Evolutionary conservation across 768 basidiomycete species (phyloP).

Genomic region (Inosperma sp.): DNA sequence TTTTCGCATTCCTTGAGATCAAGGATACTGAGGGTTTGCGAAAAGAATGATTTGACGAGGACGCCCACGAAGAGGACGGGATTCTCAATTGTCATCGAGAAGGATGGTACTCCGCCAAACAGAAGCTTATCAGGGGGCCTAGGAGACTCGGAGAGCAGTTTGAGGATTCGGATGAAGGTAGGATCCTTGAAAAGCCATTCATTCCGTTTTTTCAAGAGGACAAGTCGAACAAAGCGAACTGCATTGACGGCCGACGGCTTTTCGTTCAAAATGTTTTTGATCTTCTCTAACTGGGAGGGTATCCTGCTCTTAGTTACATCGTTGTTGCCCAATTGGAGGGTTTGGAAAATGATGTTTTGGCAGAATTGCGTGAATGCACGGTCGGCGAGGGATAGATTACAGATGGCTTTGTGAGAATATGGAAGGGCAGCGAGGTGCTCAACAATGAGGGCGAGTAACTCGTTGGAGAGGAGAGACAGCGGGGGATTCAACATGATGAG

Average conservation of each 20-base stretch:
- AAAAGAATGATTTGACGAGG: background rate
- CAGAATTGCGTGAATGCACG: too few species aligned
- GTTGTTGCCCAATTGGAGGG: too few species aligned
- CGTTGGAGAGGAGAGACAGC: slow-evolving; percentile 10
- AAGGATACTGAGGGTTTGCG: background rate
- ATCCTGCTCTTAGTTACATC: too few species aligned
- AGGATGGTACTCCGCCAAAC: too few species aligned
- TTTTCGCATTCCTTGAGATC: background rate
- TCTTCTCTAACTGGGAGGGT: background rate
- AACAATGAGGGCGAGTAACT: slow-evolving; percentile 8
- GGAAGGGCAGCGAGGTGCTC: slow-evolving; percentile 10
- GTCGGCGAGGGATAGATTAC: slow-evolving; percentile 11
- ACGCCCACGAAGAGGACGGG: background rate
- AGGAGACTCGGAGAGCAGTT: background rate
- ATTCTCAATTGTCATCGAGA: too few species aligned
- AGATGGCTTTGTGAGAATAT: background rate
- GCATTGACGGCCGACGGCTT: background rate
- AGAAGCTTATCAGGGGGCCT: too few species aligned
- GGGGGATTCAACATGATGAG: slow-evolving; percentile 12
- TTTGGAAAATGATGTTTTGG: too few species aligned
- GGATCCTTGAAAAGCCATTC: background rate
- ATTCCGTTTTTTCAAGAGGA: background rate
- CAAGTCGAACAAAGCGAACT: background rate
- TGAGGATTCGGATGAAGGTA: background rate
- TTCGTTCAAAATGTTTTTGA: background rate